A percentile compares a stretch with the other conserved stretches of the same genome.
Conservation (phyloP, 768 basidiomycete species). For the Nidula microcarpa region DNA sequence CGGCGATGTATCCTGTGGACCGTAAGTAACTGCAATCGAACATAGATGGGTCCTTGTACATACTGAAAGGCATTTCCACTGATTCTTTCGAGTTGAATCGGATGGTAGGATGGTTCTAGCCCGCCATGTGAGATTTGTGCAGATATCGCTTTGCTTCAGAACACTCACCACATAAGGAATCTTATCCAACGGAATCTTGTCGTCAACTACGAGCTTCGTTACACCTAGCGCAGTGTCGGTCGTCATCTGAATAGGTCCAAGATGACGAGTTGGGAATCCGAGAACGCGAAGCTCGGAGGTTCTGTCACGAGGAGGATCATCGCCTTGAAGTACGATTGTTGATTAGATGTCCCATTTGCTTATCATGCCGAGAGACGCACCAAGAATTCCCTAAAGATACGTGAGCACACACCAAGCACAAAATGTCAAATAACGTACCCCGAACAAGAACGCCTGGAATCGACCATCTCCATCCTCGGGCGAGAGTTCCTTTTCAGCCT, state of each 20-base stretch:
- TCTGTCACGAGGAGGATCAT: conserved; percentile 93
- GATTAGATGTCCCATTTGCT: not conserved
- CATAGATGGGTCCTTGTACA: conserved; percentile 21
- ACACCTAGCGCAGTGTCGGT: conserved; percentile 96
- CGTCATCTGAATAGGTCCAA: conserved; percentile 94
- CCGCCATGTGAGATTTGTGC: not conserved
- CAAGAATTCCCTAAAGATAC: conserved; percentile 30
- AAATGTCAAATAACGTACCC: conserved; percentile 43
- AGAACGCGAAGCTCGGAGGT: conserved; percentile 83
- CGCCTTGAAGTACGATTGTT: conserved; percentile 46
- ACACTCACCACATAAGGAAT: conserved; percentile 70
- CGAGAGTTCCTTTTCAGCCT: conserved; percentile 61
- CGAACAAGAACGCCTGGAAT: conserved; percentile 91
- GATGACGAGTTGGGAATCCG: conserved; percentile 83
- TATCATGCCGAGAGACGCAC: conserved; percentile 11
- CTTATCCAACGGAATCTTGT: conserved; percentile 66
- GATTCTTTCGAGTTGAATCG: conserved; percentile 82
- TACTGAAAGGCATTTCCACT: conserved; percentile 98
- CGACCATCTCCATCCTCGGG: conserved; percentile 74
- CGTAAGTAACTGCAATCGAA: not conserved
- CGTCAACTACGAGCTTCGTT: conserved; percentile 77
- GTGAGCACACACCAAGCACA: not conserved
- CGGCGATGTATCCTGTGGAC: conserved; percentile 42
- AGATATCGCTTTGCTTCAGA: not conserved
- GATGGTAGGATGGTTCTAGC: conserved; percentile 89